Conservation (phyloP, 2,329 filamentous ascomycete species). For the Paracoccidioides lutzii region DNA sequence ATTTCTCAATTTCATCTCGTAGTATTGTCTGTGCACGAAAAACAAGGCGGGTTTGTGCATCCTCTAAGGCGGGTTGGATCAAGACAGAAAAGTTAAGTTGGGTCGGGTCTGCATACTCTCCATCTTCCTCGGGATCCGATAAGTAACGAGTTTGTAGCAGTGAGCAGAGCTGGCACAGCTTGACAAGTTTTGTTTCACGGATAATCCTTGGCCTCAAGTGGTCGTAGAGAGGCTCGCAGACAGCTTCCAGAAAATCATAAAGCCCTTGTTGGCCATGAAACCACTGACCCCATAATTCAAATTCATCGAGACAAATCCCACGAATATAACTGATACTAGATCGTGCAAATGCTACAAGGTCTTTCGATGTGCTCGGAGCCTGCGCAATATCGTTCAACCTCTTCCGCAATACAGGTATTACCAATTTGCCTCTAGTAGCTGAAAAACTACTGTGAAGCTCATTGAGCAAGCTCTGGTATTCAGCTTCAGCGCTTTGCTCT, state of each 20-base stretch:
- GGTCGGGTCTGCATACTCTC: conserved; percentile 35
- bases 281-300: conserved; percentile 55
- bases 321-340: conserved; percentile 53
- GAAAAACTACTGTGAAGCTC: conserved; percentile 53
- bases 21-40: conserved; percentile 51
- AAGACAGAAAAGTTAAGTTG: conserved; percentile 50
- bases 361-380: conserved; percentile 47
- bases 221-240: conserved; percentile 57
- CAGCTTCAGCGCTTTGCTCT: conserved; percentile 45
- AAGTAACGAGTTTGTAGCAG: conserved; percentile 54
- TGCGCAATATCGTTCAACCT: conserved; percentile 44
- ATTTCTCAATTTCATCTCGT: conserved; percentile 54
- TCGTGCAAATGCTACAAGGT: conserved; percentile 52
- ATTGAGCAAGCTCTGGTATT: conserved; percentile 54
- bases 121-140: conserved; percentile 44
- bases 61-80: conserved; percentile 53
- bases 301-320: conserved; percentile 54
- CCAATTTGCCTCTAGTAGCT: conserved; percentile 44
- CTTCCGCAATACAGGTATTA: conserved; percentile 49
- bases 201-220: conserved; percentile 52
- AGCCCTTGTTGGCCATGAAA: conserved; percentile 50
- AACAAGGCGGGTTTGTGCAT: conserved; percentile 53
- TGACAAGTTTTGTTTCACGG: conserved; percentile 52
- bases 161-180: conserved; percentile 54
- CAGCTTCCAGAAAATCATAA: conserved; percentile 53